Conservation (phyloP, 768 basidiomycete species). For the Galerina marginata region DNA sequence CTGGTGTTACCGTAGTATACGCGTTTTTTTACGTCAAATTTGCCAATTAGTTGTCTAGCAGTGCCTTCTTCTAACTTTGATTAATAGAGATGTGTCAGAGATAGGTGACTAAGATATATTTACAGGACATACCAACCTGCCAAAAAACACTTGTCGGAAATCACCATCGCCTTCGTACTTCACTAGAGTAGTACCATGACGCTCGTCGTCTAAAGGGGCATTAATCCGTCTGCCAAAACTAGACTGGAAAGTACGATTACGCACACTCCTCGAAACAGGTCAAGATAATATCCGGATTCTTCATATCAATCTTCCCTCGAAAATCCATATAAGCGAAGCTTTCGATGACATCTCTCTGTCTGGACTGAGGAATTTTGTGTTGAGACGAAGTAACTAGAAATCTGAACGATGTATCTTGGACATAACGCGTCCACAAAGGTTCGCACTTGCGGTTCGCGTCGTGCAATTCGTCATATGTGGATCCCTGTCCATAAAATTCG, state of each 20-base stretch:
- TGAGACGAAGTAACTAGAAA: conserved; percentile 79
- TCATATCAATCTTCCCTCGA: conserved; percentile 82
- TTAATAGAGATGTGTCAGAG: conserved; percentile 4
- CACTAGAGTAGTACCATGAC: conserved; percentile 48
- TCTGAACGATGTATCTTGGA: conserved; percentile 76
- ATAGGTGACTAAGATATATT: background rate
- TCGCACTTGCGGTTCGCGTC: conserved; percentile 47
- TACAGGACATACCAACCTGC: conserved; percentile 74
- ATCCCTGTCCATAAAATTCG: conserved; percentile 77
- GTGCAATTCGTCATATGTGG: conserved; percentile 75
- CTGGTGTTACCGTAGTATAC: conserved; percentile 94
- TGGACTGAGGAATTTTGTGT: conserved; percentile 69
- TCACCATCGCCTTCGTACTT: conserved; percentile 67
- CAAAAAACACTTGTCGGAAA: conserved; percentile 79
- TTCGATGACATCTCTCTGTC: conserved; percentile 74
- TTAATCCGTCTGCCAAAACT: background rate
- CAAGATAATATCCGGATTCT: conserved; percentile 72
- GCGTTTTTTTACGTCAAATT: conserved; percentile 89
- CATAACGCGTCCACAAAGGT: conserved; percentile 62
- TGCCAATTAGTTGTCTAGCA: conserved; percentile 69
- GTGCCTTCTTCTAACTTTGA: conserved; percentile 61
- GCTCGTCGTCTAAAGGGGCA: conserved; percentile 46
- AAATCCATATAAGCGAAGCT: conserved; percentile 87
- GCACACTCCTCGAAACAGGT: conserved; percentile 89
- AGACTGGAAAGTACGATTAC: conserved; percentile 26